Conservation (phyloP, 768 basidiomycete genomes). For the Symmetrospora coprosmae region DNA sequence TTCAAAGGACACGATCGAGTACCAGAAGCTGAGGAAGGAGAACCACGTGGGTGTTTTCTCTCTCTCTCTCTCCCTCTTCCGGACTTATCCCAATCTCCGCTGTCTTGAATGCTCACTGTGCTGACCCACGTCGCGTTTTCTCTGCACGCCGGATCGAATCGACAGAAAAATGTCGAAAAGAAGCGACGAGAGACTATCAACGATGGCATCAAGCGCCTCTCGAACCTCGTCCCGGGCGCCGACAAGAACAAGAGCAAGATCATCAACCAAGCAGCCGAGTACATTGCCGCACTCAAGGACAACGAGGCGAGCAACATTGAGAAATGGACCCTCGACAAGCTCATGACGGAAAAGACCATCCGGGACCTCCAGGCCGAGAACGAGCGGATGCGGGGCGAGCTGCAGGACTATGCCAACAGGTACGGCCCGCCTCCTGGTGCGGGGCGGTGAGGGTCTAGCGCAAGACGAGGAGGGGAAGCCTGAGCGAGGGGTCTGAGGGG, state of each 20-base stretch:
- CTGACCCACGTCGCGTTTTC: too few species aligned
- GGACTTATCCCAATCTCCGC: not conserved
- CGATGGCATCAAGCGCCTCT: slow-evolving; percentile 84
- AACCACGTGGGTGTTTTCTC: slow-evolving; percentile 11
- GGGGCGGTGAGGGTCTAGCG: too few species aligned
- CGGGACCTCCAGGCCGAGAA: slow-evolving; percentile 28
- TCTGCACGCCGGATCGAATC: not conserved
- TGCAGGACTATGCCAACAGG: too few species aligned
- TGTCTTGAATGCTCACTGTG: too few species aligned
- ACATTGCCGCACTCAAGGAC: slow-evolving; percentile 80
- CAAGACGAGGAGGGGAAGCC: too few species aligned
- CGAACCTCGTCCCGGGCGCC: slow-evolving; percentile 58
- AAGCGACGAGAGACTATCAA: slow-evolving; percentile 89
- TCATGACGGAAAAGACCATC: slow-evolving; percentile 67
- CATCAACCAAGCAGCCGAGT: slow-evolving; percentile 71
- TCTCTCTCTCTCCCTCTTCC: not conserved
- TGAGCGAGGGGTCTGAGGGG: too few species aligned
- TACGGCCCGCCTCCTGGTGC: too few species aligned
- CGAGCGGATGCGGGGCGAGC: slow-evolving; percentile 14
- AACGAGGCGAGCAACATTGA: slow-evolving; percentile 82
- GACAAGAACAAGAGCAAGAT: slow-evolving; percentile 58
- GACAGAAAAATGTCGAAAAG: slow-evolving; percentile 94
- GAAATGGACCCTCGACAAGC: slow-evolving; percentile 83
- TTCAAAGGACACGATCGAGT: slow-evolving; percentile 15
- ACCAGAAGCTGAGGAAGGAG: slow-evolving; percentile 21